Percentiles rank a stretch among this genome's conserved stretches.
phyloP scores from a whole-genome alignment of 2,329 filamentous ascomycete genomes.

The Canariomyces notabilis region DNA sequence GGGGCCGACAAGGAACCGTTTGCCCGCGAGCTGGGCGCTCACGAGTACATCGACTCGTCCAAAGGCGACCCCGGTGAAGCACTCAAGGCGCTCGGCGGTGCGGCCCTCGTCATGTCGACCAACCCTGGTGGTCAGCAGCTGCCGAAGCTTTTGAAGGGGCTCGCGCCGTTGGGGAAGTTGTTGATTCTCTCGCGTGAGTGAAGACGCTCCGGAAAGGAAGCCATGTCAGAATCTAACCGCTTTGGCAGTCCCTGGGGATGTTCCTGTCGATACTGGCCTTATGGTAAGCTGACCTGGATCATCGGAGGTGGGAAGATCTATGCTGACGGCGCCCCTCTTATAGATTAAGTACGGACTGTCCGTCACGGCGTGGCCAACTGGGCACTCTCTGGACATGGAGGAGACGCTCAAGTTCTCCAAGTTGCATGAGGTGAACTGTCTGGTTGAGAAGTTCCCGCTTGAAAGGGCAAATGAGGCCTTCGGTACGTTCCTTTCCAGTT shows the following conservation, averaged over 20 bases:
- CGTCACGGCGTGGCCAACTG: slow-evolving; percentile 60
- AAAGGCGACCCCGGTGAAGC: slow-evolving; percentile 44
- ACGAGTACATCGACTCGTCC: slow-evolving; percentile 46
- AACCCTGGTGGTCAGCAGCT: slow-evolving; percentile 56
- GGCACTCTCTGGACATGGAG: slow-evolving; percentile 57
- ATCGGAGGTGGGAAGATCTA: slow-evolving; percentile 4
- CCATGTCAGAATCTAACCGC: background rate
- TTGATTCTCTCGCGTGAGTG: slow-evolving; percentile 48
- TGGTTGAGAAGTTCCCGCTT: slow-evolving; percentile 61
- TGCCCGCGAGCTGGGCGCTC: slow-evolving; percentile 50
- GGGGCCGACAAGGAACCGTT: slow-evolving; percentile 48
- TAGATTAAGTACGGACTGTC: slow-evolving; percentile 44
- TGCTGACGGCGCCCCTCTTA: slow-evolving; percentile 28
- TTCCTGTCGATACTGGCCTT: slow-evolving; percentile 35
- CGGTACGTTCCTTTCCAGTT: slow-evolving; percentile 11
- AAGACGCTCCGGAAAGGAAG: background rate
- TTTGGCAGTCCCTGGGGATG: slow-evolving; percentile 34
- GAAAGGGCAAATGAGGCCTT: slow-evolving; percentile 43
- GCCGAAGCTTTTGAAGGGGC: slow-evolving; percentile 46
- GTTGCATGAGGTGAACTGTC: slow-evolving; percentile 56
- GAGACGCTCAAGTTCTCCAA: slow-evolving; percentile 63
- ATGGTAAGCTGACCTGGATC: slow-evolving; percentile 11
- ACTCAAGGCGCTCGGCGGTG: slow-evolving; percentile 52
- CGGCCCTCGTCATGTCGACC: slow-evolving; percentile 56
- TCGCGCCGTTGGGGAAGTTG: slow-evolving; percentile 52